Evolutionary conservation across 345 rosid genomes (phyloP).

Genomic region (rapeseed (Brassica napus)): DNA sequence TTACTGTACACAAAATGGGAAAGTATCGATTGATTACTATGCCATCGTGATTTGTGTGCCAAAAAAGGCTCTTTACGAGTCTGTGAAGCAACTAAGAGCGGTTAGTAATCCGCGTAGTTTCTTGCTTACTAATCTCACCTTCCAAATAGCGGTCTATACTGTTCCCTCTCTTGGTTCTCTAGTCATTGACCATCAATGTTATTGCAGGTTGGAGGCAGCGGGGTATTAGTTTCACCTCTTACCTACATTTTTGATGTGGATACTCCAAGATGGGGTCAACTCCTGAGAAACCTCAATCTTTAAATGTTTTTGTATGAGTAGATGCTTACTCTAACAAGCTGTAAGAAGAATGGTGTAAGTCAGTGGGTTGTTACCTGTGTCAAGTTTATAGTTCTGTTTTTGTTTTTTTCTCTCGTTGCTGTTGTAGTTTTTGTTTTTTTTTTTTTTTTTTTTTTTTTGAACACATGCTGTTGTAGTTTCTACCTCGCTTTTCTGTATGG

Average conservation of each 20-base stretch:
- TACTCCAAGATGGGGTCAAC: slow-evolving; percentile 87
- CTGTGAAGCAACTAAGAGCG: slow-evolving; percentile 83
- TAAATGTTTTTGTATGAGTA: slow-evolving; percentile 4
- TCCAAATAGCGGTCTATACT: background rate
- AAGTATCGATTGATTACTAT: slow-evolving; percentile 59
- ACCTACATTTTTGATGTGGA: slow-evolving; percentile 92
- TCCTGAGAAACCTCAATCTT: slow-evolving; percentile 58
- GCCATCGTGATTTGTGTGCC: slow-evolving; percentile 92
- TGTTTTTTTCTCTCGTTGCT: no score
- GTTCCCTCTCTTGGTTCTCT: background rate
- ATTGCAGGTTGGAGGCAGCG: slow-evolving; percentile 82
- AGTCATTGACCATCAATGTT: background rate
- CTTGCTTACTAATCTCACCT: background rate
- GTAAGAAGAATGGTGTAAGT: no score
- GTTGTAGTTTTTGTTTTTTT: no score
- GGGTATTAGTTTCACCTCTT: slow-evolving; percentile 44
- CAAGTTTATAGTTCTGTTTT: no score
- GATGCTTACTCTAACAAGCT: no score
- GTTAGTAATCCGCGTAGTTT: slow-evolving; percentile 45
- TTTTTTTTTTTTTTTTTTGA: no score
- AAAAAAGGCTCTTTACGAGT: slow-evolving; percentile 67
- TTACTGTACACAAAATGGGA: slow-evolving; percentile 60
- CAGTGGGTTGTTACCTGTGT: no score
- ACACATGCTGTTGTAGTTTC: no score
- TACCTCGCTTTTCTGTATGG: no score